Base-by-base conservation (phyloP, 2,329 filamentous ascomycete genomes). In the Fusarium penzigii region DNA sequence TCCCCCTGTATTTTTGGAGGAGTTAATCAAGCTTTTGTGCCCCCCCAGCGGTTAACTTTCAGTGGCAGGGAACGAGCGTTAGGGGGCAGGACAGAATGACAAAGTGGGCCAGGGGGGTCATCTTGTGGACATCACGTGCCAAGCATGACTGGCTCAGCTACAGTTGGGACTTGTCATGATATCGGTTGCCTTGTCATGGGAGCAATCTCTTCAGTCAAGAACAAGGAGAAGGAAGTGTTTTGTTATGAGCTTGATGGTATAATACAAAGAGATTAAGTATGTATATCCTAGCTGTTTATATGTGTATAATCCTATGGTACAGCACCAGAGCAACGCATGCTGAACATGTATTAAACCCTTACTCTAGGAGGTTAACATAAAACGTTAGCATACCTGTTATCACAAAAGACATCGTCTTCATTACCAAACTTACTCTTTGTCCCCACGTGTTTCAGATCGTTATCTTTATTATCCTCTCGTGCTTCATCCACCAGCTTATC, bases 401-500 rank as follows among this genome's bases (percentile, higher is more conserved):
- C 17, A 20, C 9, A n/a, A 25, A 7, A 4, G 12, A 11, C 1
- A n/a, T 1, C 7, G 11, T 14, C 1, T 9, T 6, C 4, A 29
- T 17, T n/a, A 39, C 12, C 7, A 8, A 12, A 59, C 70, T 64
- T 60, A 76, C 73, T 76, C 62, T 74, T 77, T 36, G 72, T 68
- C n/a, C 70, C 70, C 51, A 77, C 68, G 17, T 76, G 65, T 39
- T 72, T 71, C 11, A 84, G 77, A 69, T 97, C 93, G 57, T 90
- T 94, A 62, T 97, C 94, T 65, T 86, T 90, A 65, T 90, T 92
- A 67, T 92, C 90, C 61, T 94, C 91, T 54, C 92, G 82, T 16
- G 93, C 93, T 65, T 97, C 94, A 8, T 92, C 90, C 11, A 99
- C 78, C 79, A 97, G 89, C 65, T 88, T 90, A 72, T 97, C 92